Percentiles rank a stretch among this genome's conserved stretches.
phyloP scores from a whole-genome alignment of 306 rosid species.

The Castanea crenata region DNA sequence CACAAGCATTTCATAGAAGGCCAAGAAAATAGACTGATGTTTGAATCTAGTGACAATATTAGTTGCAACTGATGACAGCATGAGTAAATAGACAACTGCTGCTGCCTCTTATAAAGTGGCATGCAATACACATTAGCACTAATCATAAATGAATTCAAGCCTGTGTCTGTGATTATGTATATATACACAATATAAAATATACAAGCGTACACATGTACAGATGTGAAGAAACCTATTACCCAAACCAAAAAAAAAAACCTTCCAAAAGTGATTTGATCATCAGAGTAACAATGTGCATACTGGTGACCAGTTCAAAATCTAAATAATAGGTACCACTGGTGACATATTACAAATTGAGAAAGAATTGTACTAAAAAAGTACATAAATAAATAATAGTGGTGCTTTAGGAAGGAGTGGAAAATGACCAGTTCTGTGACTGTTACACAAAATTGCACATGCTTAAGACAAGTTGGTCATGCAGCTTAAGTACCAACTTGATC shows the following conservation, averaged over 20 bases:
- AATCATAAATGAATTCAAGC: neutral
- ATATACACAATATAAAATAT: neutral
- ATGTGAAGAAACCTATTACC: neutral
- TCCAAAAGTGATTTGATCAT: neutral
- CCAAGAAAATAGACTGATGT: neutral
- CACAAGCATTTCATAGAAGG: neutral
- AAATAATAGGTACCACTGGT: neutral
- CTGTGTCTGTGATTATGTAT: neutral
- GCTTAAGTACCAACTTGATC: neutral
- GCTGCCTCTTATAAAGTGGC: neutral
- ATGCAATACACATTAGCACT: neutral
- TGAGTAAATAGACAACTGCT: neutral
- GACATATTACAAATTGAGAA: neutral
- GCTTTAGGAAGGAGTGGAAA: neutral
- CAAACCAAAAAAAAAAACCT: too few species aligned
- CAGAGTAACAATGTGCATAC: neutral
- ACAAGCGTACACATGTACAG: neutral
- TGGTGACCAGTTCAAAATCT: neutral
- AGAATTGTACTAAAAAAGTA: neutral
- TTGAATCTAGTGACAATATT: neutral
- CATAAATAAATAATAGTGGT: neutral
- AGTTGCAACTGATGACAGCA: neutral
- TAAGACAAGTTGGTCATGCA: neutral
- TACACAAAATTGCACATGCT: neutral
- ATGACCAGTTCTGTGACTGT: neutral